A percentile compares a stretch with the other conserved stretches of the same genome.
Evolutionary conservation across 305 asterid genomes (phyloP).

Genomic region (Coffea humblotiana): DNA sequence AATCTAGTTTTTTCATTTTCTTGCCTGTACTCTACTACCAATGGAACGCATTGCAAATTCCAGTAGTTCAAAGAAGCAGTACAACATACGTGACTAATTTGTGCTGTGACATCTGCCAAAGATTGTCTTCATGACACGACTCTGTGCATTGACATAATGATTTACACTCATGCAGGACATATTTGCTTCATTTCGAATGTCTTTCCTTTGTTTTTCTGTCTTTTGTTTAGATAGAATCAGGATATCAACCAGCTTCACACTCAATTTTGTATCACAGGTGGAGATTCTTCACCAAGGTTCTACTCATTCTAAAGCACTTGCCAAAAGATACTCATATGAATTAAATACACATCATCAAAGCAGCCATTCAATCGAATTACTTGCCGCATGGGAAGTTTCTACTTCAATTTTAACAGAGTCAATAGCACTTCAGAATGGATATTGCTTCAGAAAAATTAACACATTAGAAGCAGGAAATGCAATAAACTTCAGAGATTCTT

Average conservation of each 20-base stretch:
- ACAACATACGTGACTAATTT: no score
- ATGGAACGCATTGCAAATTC: neutral
- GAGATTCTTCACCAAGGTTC: neutral
- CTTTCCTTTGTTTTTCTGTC: no score
- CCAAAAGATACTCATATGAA: neutral
- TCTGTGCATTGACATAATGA: neutral
- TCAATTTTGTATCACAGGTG: no score
- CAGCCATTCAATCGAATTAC: neutral
- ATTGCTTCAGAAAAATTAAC: neutral
- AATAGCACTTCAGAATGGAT: neutral
- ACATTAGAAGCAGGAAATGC: neutral
- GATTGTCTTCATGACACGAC: neutral
- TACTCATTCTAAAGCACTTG: neutral
- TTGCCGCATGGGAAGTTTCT: neutral
- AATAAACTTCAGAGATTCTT: neutral
- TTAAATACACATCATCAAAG: no score
- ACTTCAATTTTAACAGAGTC: neutral
- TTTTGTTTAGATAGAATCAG: no score
- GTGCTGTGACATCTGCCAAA: neutral
- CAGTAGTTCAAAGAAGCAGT: neutral
- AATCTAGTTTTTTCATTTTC: neutral
- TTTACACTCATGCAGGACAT: neutral
- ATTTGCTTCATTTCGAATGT: no score
- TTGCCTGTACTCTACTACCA: neutral
- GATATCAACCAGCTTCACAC: no score